phyloP scores from a whole-genome alignment of 1,284 basidiomycete species.

The Lentinus polychrous region DNA sequence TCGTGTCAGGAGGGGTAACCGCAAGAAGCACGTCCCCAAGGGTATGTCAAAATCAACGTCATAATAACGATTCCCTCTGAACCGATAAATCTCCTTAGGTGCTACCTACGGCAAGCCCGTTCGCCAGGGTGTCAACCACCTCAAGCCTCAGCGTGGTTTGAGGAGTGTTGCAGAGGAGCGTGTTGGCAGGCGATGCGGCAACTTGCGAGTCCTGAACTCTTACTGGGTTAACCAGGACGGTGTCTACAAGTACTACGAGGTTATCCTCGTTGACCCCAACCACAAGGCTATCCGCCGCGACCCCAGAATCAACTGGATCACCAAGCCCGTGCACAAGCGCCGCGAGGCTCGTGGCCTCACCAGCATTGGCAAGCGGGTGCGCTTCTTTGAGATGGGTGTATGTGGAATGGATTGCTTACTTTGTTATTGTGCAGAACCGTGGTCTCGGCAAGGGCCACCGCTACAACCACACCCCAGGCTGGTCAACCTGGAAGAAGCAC shows the following conservation, averaged over 20 bases:
- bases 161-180: constrained; percentile 96
- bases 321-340: constrained; percentile 97
- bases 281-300: constrained; percentile 95
- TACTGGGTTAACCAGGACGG: constrained; percentile 99
- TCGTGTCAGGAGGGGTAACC: constrained; percentile 96
- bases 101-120: constrained; percentile 99
- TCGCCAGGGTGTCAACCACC: constrained; percentile 98
- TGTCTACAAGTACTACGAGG: constrained; percentile 99
- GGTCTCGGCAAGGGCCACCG: constrained; percentile 94
- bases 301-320: constrained; percentile 98
- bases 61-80: constrained; percentile 12
- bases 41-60: constrained; percentile 47
- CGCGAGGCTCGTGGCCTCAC: constrained; percentile 98
- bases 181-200: constrained; percentile 93
- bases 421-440: constrained; percentile 58
- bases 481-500: constrained; percentile 94
- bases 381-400: constrained; percentile 16
- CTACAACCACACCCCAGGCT: constrained; percentile 90
- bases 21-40: constrained; percentile 98
- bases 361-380: constrained; percentile 87
- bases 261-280: constrained; percentile 94
- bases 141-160: constrained; percentile 96
- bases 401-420: constrained; percentile 7
- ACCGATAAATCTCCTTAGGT: constrained; percentile 36
- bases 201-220: constrained; percentile 94